Evolutionary conservation across 352 stramenopile genomes (phyloP).

Genomic region (Phytophthora cactorum): DNA sequence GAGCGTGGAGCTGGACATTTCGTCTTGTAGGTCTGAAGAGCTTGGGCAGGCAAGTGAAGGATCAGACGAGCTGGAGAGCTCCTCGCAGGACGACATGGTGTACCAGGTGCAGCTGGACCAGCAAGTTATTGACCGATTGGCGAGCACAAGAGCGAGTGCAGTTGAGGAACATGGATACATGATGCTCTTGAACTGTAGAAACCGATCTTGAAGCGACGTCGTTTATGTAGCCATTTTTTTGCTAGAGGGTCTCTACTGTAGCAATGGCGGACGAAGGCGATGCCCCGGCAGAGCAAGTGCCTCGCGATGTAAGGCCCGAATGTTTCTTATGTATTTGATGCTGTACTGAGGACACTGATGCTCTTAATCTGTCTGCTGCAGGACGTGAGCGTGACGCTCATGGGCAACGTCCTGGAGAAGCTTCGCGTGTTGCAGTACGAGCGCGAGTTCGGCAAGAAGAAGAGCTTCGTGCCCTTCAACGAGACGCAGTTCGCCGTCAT

Average conservation of each 20-base stretch:
- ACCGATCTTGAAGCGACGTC: constrained; percentile 38
- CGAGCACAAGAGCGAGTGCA: constrained; percentile 23
- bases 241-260: not conserved
- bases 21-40: constrained; percentile 27
- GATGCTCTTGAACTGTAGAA: constrained; percentile 11
- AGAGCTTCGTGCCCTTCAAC: constrained; percentile 67
- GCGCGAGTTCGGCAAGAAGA: constrained; percentile 83
- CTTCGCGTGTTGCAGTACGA: constrained; percentile 83
- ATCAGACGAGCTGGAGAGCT: constrained; percentile 22
- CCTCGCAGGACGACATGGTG: constrained; percentile 31
- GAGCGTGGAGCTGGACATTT: constrained; percentile 27
- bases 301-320: constrained; percentile 18
- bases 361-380: constrained; percentile 21
- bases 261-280: constrained; percentile 34
- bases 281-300: constrained; percentile 17
- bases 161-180: constrained; percentile 18
- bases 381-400: constrained; percentile 81
- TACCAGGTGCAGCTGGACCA: not conserved
- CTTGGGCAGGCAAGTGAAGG: constrained; percentile 10
- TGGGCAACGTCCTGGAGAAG: constrained; percentile 88
- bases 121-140: constrained; percentile 10
- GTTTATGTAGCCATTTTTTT: constrained; percentile 8
- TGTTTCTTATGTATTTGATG: not conserved
- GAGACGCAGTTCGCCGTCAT: constrained; percentile 77
- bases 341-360: not conserved